Base-by-base conservation (phyloP, 495 filamentous ascomycete species). In the Cercophora sp. region DNA sequence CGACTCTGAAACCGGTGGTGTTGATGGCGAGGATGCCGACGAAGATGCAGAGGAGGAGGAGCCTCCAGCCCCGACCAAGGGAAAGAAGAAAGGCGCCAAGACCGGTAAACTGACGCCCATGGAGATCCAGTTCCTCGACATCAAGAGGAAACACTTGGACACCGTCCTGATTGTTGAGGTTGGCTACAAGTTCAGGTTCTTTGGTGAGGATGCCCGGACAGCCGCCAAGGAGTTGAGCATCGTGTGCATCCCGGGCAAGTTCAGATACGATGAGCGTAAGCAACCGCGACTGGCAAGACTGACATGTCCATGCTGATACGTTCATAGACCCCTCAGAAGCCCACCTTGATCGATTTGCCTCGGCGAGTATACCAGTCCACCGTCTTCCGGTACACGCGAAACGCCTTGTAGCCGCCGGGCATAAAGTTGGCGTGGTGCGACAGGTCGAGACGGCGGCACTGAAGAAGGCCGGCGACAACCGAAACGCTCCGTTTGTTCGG, bases 371-470 rank as follows among this genome's bases (percentile, higher is more conserved):
- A 51, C 93, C 93, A 0, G 86, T 92, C 0, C 94, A 95, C 60
- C 82, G 94, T 34, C 72, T 99, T 13, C 88, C 89, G 61, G 92
- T 99, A 4, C 93, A 97, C 63, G 92, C 93, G 24, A 96, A 96
- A 66, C 86, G 94, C 5, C 79, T 99, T 1, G 87, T 99, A 11
- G 81, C 85, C 2, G 90, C 93, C 1, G 93, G 93, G 4, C 85
- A 96, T 64, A 99, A 99, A 64, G 91, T 99, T 40, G 93, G 93
- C 11, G 85, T 99, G 8, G 93, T 99, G 1, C 79, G 94, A 16
- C 93, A 99, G 69, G 74, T 96, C n/a, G 93, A 99, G 69, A 99
- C 93, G 0, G 93, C 93, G n/a, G 93, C 93, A 0, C 73, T 99
- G 51, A 99, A 99, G 65, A 94, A 94, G 29, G 93, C 84, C 6